Conservation (phyloP, 2,329 filamentous ascomycete species). For the Pseudogymnoascus sp. region DNA sequence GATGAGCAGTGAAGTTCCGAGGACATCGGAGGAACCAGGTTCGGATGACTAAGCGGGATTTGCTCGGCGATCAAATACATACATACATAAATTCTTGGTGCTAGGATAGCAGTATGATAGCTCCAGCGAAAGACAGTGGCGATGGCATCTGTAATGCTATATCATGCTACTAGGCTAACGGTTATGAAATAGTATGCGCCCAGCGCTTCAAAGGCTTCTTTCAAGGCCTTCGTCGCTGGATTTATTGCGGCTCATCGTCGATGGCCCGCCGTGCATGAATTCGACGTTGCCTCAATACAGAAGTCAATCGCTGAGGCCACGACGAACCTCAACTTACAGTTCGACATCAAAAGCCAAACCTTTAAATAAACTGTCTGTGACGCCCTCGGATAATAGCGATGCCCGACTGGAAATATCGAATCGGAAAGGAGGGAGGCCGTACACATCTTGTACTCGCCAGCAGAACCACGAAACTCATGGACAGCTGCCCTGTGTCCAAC, state of each 20-base stretch:
- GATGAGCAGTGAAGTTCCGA: slow-evolving; percentile 9
- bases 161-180: slow-evolving; percentile 7
- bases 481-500: not conserved
- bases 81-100: slow-evolving; percentile 6
- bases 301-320: not conserved
- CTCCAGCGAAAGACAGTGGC: not conserved
- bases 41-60: slow-evolving; percentile 3
- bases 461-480: not conserved
- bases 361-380: not conserved
- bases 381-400: not conserved
- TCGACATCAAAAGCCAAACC: not conserved
- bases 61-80: not conserved
- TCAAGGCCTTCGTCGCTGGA: slow-evolving; percentile 23
- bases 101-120: not conserved
- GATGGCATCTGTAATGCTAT: slow-evolving; percentile 3
- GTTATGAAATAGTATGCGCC: slow-evolving; percentile 19
- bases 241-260: slow-evolving; percentile 15
- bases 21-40: not conserved
- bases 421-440: not conserved
- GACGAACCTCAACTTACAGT: not conserved
- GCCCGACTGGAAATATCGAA: not conserved
- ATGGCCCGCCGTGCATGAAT: slow-evolving; percentile 6
- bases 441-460: not conserved
- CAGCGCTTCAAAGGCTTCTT: slow-evolving; percentile 24
- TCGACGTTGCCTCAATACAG: slow-evolving; percentile 5